A percentile compares a stretch with the other conserved stretches of the same genome.
phyloP scores from a whole-genome alignment of 2,329 filamentous ascomycete genomes.

The Myrmaecium sp. region DNA sequence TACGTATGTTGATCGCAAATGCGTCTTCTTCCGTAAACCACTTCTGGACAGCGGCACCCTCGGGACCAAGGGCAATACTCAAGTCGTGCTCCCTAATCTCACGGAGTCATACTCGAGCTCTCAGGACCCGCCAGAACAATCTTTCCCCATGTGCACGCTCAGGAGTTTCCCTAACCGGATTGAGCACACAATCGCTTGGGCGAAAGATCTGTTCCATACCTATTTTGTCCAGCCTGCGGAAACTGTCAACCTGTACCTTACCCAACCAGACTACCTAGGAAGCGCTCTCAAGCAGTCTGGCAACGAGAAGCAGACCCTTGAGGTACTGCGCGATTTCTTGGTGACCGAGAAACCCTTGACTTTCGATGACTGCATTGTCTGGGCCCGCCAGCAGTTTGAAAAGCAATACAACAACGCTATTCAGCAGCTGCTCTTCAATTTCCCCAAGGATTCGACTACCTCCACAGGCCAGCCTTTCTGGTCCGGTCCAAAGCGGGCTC shows the following conservation, averaged over 20 bases:
- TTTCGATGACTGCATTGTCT: slow-evolving; percentile 92
- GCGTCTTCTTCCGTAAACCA: slow-evolving; percentile 96
- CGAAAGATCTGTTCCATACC: slow-evolving; percentile 85
- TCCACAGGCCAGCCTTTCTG: slow-evolving; percentile 86
- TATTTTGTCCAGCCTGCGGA: slow-evolving; percentile 89
- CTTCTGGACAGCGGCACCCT: slow-evolving; percentile 91
- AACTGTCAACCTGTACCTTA: slow-evolving; percentile 84
- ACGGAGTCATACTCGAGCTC: slow-evolving; percentile 97
- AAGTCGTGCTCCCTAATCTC: slow-evolving; percentile 77
- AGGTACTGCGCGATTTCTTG: slow-evolving; percentile 77
- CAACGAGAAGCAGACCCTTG: slow-evolving; percentile 84
- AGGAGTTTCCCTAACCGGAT: slow-evolving; percentile 96
- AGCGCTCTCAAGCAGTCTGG: slow-evolving; percentile 79
- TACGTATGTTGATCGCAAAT: slow-evolving; percentile 89
- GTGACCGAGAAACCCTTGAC: slow-evolving; percentile 81
- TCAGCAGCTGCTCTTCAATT: slow-evolving; percentile 88
- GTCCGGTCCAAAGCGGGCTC: slow-evolving; percentile 95
- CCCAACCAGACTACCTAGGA: slow-evolving; percentile 78
- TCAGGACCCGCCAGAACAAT: slow-evolving; percentile 94
- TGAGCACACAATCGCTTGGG: slow-evolving; percentile 97
- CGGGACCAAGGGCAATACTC: slow-evolving; percentile 97
- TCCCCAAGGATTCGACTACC: slow-evolving; percentile 83
- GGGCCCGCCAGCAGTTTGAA: slow-evolving; percentile 88
- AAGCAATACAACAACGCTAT: slow-evolving; percentile 95
- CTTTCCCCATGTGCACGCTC: slow-evolving; percentile 97